Evolutionary conservation across 352 stramenopile species (phyloP).

Genomic region (Pythium pyrilobum): DNA sequence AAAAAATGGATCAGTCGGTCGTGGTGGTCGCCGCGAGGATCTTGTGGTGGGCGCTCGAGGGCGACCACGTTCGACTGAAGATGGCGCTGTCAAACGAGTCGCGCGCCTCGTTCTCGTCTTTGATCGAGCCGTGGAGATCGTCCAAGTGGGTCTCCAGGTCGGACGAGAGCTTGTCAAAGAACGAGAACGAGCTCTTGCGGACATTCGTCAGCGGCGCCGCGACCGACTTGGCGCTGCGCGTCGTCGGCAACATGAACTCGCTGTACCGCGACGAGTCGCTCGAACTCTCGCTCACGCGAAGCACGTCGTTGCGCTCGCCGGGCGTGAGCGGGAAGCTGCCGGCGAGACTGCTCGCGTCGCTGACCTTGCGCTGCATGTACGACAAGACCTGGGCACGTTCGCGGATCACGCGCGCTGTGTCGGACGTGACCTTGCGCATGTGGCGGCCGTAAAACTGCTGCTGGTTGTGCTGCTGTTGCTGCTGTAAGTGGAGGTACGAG

Average conservation of each 20-base stretch:
- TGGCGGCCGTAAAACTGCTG: constrained; percentile 15
- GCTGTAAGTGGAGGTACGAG: constrained; percentile 9
- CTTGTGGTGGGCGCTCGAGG: constrained; percentile 20
- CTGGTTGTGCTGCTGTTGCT: constrained; percentile 20
- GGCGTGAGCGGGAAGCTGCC: constrained; percentile 44
- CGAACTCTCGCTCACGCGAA: constrained; percentile 59
- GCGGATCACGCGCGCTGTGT: constrained; percentile 68
- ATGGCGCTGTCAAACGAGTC: constrained; percentile 23
- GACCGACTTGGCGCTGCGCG: constrained; percentile 34
- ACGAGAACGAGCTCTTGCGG: constrained; percentile 82
- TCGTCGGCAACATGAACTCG: constrained; percentile 40
- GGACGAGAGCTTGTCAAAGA: constrained; percentile 81
- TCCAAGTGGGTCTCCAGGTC: constrained; percentile 62
- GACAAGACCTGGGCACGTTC: constrained; percentile 82
- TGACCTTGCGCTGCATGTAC: constrained; percentile 83
- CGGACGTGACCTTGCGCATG: constrained; percentile 20
- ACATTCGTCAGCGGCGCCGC: constrained; percentile 15
- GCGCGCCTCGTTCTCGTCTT: constrained; percentile 24
- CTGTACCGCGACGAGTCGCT: constrained; percentile 53
- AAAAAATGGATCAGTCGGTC: constrained; percentile 16
- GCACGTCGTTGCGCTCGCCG: constrained; percentile 25
- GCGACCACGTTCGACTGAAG: constrained; percentile 24
- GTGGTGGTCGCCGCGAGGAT: constrained; percentile 17
- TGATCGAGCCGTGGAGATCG: constrained; percentile 39
- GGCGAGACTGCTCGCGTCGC: constrained; percentile 60